Percentiles rank a stretch among this genome's conserved stretches.
These are phyloP conservation scores for Alternaria tenuissima DNA, from an alignment of 2,329 filamentous ascomycete species.

Conservation along the genomic window DNA sequence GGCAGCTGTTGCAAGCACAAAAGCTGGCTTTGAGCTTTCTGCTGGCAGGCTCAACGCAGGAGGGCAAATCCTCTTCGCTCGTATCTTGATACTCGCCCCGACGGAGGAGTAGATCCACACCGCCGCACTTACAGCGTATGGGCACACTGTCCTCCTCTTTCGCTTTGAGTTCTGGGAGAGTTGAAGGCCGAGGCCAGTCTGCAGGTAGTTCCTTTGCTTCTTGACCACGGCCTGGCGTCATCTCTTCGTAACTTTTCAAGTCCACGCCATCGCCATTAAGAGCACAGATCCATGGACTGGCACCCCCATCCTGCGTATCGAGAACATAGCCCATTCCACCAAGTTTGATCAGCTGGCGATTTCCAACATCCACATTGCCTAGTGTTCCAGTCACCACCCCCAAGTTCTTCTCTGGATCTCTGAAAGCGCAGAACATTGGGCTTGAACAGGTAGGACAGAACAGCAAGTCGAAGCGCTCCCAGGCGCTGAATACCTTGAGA, in stretches of 20 bases:
- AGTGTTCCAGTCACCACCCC: slow-evolving; percentile 54
- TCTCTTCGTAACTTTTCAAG: slow-evolving; percentile 27
- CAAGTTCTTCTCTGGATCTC: slow-evolving; percentile 29
- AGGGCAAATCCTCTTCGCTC: slow-evolving; percentile 48
- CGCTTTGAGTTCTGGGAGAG: slow-evolving; percentile 16
- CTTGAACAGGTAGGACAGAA: slow-evolving; percentile 58
- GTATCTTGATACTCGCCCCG: slow-evolving; percentile 40
- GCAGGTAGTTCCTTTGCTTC: slow-evolving; percentile 33
- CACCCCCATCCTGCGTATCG: slow-evolving; percentile 64
- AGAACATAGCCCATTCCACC: slow-evolving; percentile 56
- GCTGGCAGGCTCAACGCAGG: slow-evolving; percentile 55
- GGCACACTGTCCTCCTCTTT: slow-evolving; percentile 41
- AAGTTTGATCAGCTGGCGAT: slow-evolving; percentile 36
- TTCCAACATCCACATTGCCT: slow-evolving; percentile 35
- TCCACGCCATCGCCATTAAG: slow-evolving; percentile 45
- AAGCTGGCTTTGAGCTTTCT: slow-evolving; percentile 52
- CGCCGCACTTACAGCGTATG: slow-evolving; percentile 58
- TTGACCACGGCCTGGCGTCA: slow-evolving; percentile 14
- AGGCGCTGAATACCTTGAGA: slow-evolving; percentile 53
- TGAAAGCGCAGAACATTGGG: slow-evolving; percentile 54
- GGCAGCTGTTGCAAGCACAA: slow-evolving; percentile 61
- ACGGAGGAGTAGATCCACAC: slow-evolving; percentile 55
- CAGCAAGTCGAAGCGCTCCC: slow-evolving; percentile 42
- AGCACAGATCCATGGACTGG: slow-evolving; percentile 56
- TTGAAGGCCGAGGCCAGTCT: slow-evolving; percentile 40